Evolutionary conservation across 768 basidiomycete genomes (phyloP).

Genomic region (Tulasnella sp.): DNA sequence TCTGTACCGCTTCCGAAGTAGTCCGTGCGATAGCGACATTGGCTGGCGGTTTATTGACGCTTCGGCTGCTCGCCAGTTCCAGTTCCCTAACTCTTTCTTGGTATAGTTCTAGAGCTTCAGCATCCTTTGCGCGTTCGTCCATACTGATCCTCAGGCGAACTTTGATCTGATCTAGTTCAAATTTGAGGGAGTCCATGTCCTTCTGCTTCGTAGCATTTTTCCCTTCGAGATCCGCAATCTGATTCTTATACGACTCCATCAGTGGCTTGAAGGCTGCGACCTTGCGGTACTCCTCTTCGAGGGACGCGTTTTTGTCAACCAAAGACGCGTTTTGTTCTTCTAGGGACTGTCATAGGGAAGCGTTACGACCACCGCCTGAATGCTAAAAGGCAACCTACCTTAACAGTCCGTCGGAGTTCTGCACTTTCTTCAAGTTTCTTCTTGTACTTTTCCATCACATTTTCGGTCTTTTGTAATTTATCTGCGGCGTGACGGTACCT

Average conservation of each 20-base stretch:
- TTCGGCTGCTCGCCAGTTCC: slow-evolving; percentile 52
- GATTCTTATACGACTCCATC: slow-evolving; percentile 84
- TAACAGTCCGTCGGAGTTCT: slow-evolving; percentile 36
- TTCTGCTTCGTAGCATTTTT: slow-evolving; percentile 53
- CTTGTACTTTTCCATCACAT: slow-evolving; percentile 97
- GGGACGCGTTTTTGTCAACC: slow-evolving; percentile 76
- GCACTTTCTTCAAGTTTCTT: slow-evolving; percentile 94
- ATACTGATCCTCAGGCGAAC: slow-evolving; percentile 53
- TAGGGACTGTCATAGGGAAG: slow-evolving; percentile 41
- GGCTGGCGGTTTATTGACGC: slow-evolving; percentile 25
- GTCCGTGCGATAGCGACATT: not conserved
- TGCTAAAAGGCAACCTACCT: slow-evolving; percentile 24
- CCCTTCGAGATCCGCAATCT: slow-evolving; percentile 67
- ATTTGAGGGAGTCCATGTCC: slow-evolving; percentile 58
- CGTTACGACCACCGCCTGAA: not conserved
- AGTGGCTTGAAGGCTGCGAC: slow-evolving; percentile 75
- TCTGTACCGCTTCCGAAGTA: slow-evolving; percentile 36
- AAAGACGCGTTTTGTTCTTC: slow-evolving; percentile 90
- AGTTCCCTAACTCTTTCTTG: slow-evolving; percentile 85
- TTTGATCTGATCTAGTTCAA: slow-evolving; percentile 64
- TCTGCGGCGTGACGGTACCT: slow-evolving; percentile 90
- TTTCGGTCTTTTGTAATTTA: slow-evolving; percentile 84
- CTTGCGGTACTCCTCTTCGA: slow-evolving; percentile 89
- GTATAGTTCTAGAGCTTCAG: slow-evolving; percentile 75
- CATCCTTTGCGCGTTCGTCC: slow-evolving; percentile 64